These are phyloP conservation scores for Aspergillus pseudoviridinutans DNA, from an alignment of 2,329 filamentous ascomycete genomes.

Conservation along the genomic window DNA sequence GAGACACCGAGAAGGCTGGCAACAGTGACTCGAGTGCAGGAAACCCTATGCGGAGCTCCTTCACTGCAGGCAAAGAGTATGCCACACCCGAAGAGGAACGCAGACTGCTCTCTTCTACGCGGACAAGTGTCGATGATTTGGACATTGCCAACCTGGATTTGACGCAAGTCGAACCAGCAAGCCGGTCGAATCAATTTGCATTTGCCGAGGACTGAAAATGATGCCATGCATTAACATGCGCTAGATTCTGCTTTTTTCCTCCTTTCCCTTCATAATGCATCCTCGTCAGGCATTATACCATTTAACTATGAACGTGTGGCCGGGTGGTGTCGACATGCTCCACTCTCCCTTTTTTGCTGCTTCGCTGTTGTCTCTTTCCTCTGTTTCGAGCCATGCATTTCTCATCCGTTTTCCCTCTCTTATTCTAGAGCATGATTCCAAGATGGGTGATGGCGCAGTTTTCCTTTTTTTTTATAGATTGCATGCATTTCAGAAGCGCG, in stretches of 20 bases:
- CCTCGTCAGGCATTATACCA: background rate
- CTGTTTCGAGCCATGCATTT: slow-evolving; percentile 7
- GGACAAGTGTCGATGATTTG: slow-evolving; percentile 33
- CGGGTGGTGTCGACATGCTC: background rate
- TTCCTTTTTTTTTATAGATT: slow-evolving; percentile 25
- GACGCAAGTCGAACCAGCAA: slow-evolving; percentile 11
- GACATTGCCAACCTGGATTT: slow-evolving; percentile 26
- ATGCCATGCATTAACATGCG: background rate
- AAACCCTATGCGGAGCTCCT: slow-evolving; percentile 20
- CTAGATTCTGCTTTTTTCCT: background rate
- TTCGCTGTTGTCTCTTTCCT: background rate
- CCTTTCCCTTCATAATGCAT: background rate
- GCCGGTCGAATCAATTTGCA: slow-evolving; percentile 6
- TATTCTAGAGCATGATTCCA: slow-evolving; percentile 22
- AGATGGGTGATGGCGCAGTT: slow-evolving; percentile 28
- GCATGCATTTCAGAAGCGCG: slow-evolving; percentile 33
- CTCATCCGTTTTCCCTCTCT: slow-evolving; percentile 8
- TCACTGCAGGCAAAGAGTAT: slow-evolving; percentile 18
- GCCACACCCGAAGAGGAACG: slow-evolving; percentile 30
- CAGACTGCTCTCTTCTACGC: slow-evolving; percentile 32
- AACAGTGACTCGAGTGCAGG: slow-evolving; percentile 26
- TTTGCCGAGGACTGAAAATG: slow-evolving; percentile 5
- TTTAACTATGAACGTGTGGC: background rate
- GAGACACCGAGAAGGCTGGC: slow-evolving; percentile 36
- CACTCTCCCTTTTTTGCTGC: background rate